phyloP scores from a whole-genome alignment of 805 yeast genomes.

The Geotrichum ghanense region DNA sequence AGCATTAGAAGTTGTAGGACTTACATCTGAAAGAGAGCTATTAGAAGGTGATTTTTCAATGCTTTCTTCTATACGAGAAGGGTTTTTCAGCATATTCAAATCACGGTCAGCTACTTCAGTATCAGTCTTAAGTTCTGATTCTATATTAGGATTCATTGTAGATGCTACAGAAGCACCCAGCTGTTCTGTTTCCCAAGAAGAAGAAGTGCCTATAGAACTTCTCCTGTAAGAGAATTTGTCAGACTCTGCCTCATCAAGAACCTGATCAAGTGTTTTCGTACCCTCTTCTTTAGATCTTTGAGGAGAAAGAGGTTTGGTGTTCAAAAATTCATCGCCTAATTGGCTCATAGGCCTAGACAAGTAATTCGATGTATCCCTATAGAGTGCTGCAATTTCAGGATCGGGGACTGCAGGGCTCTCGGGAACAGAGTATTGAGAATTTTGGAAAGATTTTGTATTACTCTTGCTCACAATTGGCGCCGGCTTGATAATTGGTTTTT shows the following conservation, averaged over 20 bases:
- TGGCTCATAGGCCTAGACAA: conserved; percentile 21
- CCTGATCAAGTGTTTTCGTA: neutral
- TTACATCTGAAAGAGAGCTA: neutral
- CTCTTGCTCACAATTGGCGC: neutral
- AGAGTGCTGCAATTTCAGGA: conserved; percentile 23
- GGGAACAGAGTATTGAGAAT: conserved; percentile 5
- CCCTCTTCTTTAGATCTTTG: conserved; percentile 8
- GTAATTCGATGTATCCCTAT: conserved; percentile 20
- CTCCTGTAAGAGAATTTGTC: too few relatives aligned
- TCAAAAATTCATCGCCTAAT: conserved; percentile 14
- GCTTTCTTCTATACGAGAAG: too few relatives aligned
- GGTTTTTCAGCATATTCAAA: too few relatives aligned
- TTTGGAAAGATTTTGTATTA: conserved; percentile 6
- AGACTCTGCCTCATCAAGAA: neutral
- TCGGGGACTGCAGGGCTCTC: conserved; percentile 11
- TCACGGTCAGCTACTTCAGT: too few relatives aligned
- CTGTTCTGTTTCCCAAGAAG: neutral
- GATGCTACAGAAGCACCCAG: neutral
- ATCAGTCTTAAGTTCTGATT: too few relatives aligned
- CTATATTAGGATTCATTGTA: too few relatives aligned
- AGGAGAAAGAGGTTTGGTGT: conserved; percentile 19
- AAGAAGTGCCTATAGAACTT: neutral
- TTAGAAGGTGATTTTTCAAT: neutral
- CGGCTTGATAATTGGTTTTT: neutral
- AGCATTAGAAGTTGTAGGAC: neutral